Evolutionary conservation across 345 rosid genomes (phyloP), one percentile per base, ranked within the genome.

Genomic region (Salix exigua): DNA sequence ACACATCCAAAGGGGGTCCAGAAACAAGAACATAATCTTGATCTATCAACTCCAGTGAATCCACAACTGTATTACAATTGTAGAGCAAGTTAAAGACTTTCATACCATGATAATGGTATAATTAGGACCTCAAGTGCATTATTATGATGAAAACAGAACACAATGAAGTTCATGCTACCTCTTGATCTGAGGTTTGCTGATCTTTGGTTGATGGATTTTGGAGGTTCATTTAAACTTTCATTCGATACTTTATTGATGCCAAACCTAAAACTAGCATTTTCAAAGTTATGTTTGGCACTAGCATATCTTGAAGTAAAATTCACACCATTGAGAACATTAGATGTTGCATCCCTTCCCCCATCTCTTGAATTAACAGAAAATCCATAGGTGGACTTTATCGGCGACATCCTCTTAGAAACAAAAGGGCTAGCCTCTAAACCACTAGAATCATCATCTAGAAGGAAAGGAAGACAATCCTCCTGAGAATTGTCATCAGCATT

Each of bases 11-110:
- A 58, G 94, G 88, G 26, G 99, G 97, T 76, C 95, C 91, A 85
- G 94, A 88, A 46, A 96, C 95, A 28, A 96, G 58, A 86, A 96
- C 98, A 65, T 83, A 96, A 69, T 96, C 99, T 83, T 90, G 97
- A 85, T 94, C 98, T 77, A 90, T 89, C 79, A 85, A 80, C 86
- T 93, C 99, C 84, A 87, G 77, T 38, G 92, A 91, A 78, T 93
- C 95, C 53, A 82, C 86, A 68, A 84, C 98, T 92, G 87, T 66
- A 75, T 18, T 70, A 68, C 46, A 63, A 67, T 69, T 23, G 64
- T 73, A 71, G 26, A 70, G 35, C 6, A 72, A 68, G 65, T 61
- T 5, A 53, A 62, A 63, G 60, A 40, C 75, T 71, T 48, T 33
- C 26, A 62, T 16, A 26, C 35, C 69, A 68, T 37, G 18, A 63